Percentiles rank a stretch among this genome's conserved stretches.
phyloP scores from a whole-genome alignment of 352 stramenopile genomes.

The Phytophthora chlamydospora region DNA sequence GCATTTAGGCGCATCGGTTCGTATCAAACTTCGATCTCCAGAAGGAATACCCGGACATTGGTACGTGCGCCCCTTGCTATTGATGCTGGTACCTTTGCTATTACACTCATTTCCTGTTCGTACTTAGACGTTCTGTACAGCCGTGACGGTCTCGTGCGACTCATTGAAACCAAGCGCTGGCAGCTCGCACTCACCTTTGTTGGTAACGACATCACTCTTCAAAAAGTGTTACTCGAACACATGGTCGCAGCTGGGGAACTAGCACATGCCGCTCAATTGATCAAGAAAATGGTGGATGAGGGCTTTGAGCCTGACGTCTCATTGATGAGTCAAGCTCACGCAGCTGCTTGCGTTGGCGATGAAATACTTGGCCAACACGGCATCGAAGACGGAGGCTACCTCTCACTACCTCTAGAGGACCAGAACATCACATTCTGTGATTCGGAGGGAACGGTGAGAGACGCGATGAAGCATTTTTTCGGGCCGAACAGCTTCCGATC shows the following conservation, averaged over 20 bases:
- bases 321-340: constrained; percentile 4
- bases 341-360: not conserved
- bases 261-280: constrained; percentile 31
- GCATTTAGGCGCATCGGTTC: constrained; percentile 56
- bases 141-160: constrained; percentile 54
- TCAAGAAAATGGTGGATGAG: constrained; percentile 40
- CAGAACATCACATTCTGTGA: constrained; percentile 51
- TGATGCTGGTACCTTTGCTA: not conserved
- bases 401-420: constrained; percentile 31
- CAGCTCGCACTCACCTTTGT: constrained; percentile 68
- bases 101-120: not conserved
- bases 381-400: constrained; percentile 18
- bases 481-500: not conserved
- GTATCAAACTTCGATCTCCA: constrained; percentile 60
- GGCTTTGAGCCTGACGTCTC: constrained; percentile 16
- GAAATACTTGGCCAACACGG: not conserved
- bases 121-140: constrained; percentile 61
- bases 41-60: constrained; percentile 60
- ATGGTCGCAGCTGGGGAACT: constrained; percentile 46
- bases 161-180: constrained; percentile 74
- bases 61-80: constrained; percentile 19
- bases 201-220: constrained; percentile 54
- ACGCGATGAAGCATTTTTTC: constrained; percentile 40
- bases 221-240: constrained; percentile 54
- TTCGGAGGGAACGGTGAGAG: constrained; percentile 32